These are phyloP conservation scores for Helicocarpus griseus DNA, from an alignment of 2,329 filamentous ascomycete genomes.

Conservation along the genomic window DNA sequence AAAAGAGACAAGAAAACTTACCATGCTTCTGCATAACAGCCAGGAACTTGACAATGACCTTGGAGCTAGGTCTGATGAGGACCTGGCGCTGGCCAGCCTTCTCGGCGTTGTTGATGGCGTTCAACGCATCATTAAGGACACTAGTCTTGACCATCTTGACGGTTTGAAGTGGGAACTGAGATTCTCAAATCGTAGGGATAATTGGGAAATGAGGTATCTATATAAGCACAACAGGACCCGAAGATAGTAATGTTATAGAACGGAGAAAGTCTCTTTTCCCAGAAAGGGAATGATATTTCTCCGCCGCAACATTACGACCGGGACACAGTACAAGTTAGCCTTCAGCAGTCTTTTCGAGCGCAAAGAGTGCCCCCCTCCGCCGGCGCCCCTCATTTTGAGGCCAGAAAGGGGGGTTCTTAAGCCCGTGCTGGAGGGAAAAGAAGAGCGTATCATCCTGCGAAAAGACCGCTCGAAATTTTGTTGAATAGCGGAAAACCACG, in stretches of 20 bases:
- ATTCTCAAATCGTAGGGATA: slow-evolving; percentile 42
- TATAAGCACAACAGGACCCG: not conserved
- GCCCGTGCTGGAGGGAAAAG: slow-evolving; percentile 43
- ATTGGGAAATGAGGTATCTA: slow-evolving; percentile 50
- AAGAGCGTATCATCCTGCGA: slow-evolving; percentile 34
- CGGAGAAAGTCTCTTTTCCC: slow-evolving; percentile 7
- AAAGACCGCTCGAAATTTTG: not conserved
- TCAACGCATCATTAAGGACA: slow-evolving; percentile 98
- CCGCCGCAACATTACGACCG: slow-evolving; percentile 6
- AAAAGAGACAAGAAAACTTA: slow-evolving; percentile 46
- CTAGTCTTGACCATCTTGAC: slow-evolving; percentile 98
- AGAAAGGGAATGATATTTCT: slow-evolving; percentile 1
- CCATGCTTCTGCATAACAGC: slow-evolving; percentile 99
- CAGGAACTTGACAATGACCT: slow-evolving; percentile 99
- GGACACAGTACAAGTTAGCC: slow-evolving; percentile 46
- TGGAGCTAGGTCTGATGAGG: slow-evolving; percentile 93
- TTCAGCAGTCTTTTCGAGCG: slow-evolving; percentile 52
- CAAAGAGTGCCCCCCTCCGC: slow-evolving; percentile 56
- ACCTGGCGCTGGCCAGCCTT: slow-evolving; percentile 99
- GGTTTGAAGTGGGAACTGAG: slow-evolving; percentile 40
- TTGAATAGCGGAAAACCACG: too few species aligned
- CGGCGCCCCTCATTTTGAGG: not conserved
- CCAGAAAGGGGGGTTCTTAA: slow-evolving; percentile 56
- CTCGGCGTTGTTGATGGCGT: slow-evolving; percentile 99
- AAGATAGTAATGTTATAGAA: slow-evolving; percentile 3